Conservation (phyloP, 2,329 filamentous ascomycete genomes). For the Colletotrichum tamarilloi region DNA sequence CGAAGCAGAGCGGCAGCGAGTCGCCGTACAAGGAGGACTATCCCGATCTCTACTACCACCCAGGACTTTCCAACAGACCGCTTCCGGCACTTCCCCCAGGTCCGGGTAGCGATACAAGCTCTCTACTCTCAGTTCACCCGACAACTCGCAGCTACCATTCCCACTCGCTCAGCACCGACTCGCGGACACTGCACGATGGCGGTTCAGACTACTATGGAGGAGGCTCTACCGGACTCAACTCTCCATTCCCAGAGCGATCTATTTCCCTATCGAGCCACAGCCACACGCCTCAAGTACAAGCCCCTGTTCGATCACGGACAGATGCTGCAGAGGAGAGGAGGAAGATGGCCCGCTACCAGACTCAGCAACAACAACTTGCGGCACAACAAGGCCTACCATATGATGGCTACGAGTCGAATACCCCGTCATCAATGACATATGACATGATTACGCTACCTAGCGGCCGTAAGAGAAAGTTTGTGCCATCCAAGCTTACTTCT, state of each 20-base stretch:
- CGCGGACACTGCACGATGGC: constrained; percentile 50
- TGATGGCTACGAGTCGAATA: constrained; percentile 67
- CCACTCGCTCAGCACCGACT: constrained; percentile 61
- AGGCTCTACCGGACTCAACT: constrained; percentile 45
- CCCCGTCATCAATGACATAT: constrained; percentile 70
- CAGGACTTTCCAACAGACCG: constrained; percentile 76
- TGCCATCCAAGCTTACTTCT: constrained; percentile 83
- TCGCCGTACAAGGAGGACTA: constrained; percentile 79
- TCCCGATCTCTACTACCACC: constrained; percentile 94
- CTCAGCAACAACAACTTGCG: constrained; percentile 62
- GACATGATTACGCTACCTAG: constrained; percentile 87
- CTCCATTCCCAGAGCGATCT: constrained; percentile 72
- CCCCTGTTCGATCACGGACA: constrained; percentile 92
- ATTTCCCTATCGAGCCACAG: constrained; percentile 87
- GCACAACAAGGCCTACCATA: constrained; percentile 63
- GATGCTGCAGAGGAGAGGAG: constrained; percentile 83
- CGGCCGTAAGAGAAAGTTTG: constrained; percentile 84
- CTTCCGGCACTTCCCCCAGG: constrained; percentile 71
- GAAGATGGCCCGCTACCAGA: constrained; percentile 64
- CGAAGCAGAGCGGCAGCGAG: constrained; percentile 69
- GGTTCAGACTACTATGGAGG: constrained; percentile 60
- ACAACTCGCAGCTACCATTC: constrained; percentile 51
- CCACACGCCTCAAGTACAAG: constrained; percentile 80
- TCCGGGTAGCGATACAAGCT: constrained; percentile 70
- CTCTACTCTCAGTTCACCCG: constrained; percentile 57